Percentiles rank a stretch among this genome's conserved stretches.
These are phyloP conservation scores for Kwoniella pini DNA, from an alignment of 768 basidiomycete genomes.

Conservation along the genomic window DNA sequence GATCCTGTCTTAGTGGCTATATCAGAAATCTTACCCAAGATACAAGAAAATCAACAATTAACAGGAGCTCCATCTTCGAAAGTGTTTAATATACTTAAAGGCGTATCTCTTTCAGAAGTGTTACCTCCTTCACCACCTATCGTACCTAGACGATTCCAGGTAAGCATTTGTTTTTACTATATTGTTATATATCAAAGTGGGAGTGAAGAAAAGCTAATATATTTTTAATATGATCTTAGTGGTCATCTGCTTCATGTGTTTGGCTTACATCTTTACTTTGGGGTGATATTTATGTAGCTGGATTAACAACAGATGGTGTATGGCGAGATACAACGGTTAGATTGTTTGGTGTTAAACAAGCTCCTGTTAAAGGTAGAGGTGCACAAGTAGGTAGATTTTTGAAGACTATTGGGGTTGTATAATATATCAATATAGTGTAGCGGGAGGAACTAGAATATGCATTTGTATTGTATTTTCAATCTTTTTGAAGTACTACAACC, in stretches of 20 bases:
- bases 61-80: conserved; percentile 67
- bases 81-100: conserved; percentile 73
- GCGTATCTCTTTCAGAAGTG: conserved; percentile 68
- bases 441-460: no score
- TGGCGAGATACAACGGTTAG: conserved; percentile 90
- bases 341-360: conserved; percentile 87
- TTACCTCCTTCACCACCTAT: conserved; percentile 71
- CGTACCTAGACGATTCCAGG: conserved; percentile 72
- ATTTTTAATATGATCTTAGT: conserved; percentile 58
- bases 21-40: conserved; percentile 80
- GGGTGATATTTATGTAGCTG: conserved; percentile 92
- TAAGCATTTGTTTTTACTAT: conserved; percentile 55
- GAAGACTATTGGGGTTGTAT: conserved; percentile 46
- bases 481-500: no score
- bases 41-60: conserved; percentile 73
- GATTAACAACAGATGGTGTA: conserved; percentile 71
- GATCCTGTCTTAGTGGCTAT: conserved; percentile 85
- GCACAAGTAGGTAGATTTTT: conserved; percentile 47
- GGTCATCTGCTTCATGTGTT: conserved; percentile 85
- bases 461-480: no score
- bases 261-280: conserved; percentile 94
- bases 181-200: no score
- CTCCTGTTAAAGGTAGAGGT: conserved; percentile 70
- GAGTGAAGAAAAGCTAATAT: no score
- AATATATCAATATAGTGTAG: no score